A percentile compares a stretch with the other conserved stretches of the same genome.
Evolutionary conservation across 1,139 yeast species (phyloP).

Genomic region (Pichia sp.): DNA sequence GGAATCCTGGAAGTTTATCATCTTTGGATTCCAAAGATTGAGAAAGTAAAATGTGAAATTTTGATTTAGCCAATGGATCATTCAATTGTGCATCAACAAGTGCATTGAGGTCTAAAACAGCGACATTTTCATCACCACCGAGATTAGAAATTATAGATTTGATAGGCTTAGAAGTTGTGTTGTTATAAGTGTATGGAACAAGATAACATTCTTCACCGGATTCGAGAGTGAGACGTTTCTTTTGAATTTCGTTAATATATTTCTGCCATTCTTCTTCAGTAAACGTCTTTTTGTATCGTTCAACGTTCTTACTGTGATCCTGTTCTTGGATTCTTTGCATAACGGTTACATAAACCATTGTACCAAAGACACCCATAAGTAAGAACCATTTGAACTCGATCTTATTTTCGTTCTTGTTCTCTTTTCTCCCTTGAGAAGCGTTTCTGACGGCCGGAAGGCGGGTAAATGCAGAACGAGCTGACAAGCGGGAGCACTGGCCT

Average conservation of each 20-base stretch:
- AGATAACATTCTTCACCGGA: slow-evolving; percentile 35
- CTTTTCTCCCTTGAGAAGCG: slow-evolving; percentile 7
- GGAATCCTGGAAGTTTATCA: slow-evolving; percentile 21
- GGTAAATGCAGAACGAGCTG: too few species aligned
- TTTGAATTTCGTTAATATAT: slow-evolving; percentile 44
- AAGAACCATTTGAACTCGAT: slow-evolving; percentile 24
- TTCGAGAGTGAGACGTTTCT: slow-evolving; percentile 44
- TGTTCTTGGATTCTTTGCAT: slow-evolving; percentile 28
- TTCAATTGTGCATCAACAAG: slow-evolving; percentile 41
- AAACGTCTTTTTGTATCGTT: slow-evolving; percentile 39
- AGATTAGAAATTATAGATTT: slow-evolving; percentile 17
- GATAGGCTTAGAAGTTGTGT: slow-evolving; percentile 23
- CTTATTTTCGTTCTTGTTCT: slow-evolving; percentile 12
- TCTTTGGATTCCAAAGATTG: slow-evolving; percentile 27
- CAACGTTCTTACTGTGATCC: slow-evolving; percentile 26
- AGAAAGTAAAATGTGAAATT: slow-evolving; percentile 37
- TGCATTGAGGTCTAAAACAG: slow-evolving; percentile 43
- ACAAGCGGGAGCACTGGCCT: too few species aligned
- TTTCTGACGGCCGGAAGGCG: not conserved
- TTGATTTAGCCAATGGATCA: slow-evolving; percentile 33
- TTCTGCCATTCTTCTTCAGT: slow-evolving; percentile 61
- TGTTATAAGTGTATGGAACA: slow-evolving; percentile 35
- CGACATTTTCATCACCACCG: slow-evolving; percentile 26
- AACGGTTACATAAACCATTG: slow-evolving; percentile 28
- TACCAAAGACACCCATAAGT: slow-evolving; percentile 29